Base-by-base conservation (phyloP, 1,139 yeast species). In the Protomyces gravidus region DNA sequence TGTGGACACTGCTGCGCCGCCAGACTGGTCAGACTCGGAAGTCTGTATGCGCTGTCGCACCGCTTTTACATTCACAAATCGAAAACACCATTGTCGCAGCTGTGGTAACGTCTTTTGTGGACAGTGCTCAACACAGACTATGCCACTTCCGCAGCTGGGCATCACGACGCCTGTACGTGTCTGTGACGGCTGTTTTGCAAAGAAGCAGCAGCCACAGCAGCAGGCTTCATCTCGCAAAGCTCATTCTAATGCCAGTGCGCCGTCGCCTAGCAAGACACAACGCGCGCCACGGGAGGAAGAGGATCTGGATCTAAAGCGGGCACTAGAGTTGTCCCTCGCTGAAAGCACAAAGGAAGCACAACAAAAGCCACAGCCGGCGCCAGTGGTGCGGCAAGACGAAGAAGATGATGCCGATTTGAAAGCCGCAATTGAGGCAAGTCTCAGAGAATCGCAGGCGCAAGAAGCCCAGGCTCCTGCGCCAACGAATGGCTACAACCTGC, bases 51-150 rank as follows among this genome's bases (percentile, higher is more conserved):
- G 88, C 62, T 89, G 97, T 67, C 89, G 95, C 59, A 82, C 79
- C 39, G 76, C 85, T 13, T 92, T 92, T 68, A 78, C 94, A 1
- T 80, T 90, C 72, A 76, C 90, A 65, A 89, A 88, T 70, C 78
- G 99, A 68, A 89, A 92, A 70, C 99, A 92, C 71, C 98, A 92
- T 72, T 92, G 98, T 70, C 79, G 98, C 60, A 86, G 95, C 56
- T 92, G 99, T 73, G 99, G 99, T 26, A 97, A 97, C 0, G 96
- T 89, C 0, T 92, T 80, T 68, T 85, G 96, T 71, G 92, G 87
- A 65, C 80, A 81, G 23, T 95, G 92, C 71, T 89, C 97, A 26
- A 76, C 84, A 7, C 82, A 86, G 65, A 78, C 73, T 59, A 75
- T 82, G 45, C 84, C 92, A 5, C 75, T 94, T 63, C 94, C 95